Percentiles rank a stretch among this genome's conserved stretches.
Conservation (phyloP, 331 rosid genomes). For the Phaseolus coccineus region DNA sequence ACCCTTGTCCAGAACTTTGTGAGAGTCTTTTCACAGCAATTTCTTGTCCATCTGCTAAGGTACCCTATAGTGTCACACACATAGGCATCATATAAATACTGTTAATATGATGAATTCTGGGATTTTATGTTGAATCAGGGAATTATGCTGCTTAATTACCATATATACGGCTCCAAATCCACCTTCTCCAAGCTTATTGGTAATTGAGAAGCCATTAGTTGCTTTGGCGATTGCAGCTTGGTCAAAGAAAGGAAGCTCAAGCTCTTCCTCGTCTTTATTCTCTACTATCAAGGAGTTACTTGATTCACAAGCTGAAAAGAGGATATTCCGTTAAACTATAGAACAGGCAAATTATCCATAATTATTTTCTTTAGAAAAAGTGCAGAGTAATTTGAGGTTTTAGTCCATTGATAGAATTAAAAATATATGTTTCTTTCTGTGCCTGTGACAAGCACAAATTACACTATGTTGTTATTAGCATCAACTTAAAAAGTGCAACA, state of each 20-base stretch:
- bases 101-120: not conserved
- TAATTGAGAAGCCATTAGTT: slow-evolving; percentile 45
- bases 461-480: not conserved
- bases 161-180: slow-evolving; percentile 48
- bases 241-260: slow-evolving; percentile 50
- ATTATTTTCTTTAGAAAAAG: not conserved
- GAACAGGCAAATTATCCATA: slow-evolving; percentile 10
- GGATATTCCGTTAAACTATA: not conserved
- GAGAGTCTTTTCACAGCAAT: slow-evolving; percentile 55
- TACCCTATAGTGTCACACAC: slow-evolving; percentile 38
- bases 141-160: slow-evolving; percentile 40
- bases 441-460: not conserved
- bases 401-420: not conserved
- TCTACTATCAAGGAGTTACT: slow-evolving; percentile 14
- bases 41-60: slow-evolving; percentile 37
- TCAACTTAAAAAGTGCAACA: not conserved
- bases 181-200: slow-evolving; percentile 53
- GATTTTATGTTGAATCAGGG: slow-evolving; percentile 7
- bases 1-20: slow-evolving; percentile 49
- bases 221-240: slow-evolving; percentile 38
- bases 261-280: slow-evolving; percentile 36
- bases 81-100: not conserved
- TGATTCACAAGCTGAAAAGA: slow-evolving; percentile 22
- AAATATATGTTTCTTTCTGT: not conserved
- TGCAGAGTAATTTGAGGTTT: not conserved